Percentiles rank a stretch among this genome's conserved stretches.
These are phyloP conservation scores for Zasmidium angulare DNA, from an alignment of 2,329 filamentous ascomycete genomes.

Conservation along the genomic window DNA sequence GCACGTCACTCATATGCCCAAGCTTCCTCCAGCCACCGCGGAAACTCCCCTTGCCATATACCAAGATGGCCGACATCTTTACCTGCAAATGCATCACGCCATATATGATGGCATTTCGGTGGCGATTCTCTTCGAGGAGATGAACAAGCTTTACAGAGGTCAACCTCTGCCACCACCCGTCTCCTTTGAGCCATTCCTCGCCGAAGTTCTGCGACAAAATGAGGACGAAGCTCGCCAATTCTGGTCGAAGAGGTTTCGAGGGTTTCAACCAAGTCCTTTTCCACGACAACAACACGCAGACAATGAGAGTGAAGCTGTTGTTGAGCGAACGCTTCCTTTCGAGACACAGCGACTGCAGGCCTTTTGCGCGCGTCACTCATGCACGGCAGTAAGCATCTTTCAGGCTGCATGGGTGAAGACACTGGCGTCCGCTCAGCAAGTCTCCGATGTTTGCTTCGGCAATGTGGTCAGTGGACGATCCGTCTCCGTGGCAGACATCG, in stretches of 20 bases:
- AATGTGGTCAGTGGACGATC: conserved; percentile 80
- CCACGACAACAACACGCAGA: conserved; percentile 23
- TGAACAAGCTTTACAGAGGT: conserved; percentile 60
- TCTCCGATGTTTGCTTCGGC: conserved; percentile 77
- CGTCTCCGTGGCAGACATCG: conserved; percentile 63
- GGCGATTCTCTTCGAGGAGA: conserved; percentile 65
- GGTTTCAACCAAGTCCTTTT: conserved; percentile 49
- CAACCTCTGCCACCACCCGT: conserved; percentile 50
- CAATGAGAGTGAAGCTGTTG: conserved; percentile 2
- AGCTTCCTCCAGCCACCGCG: conserved; percentile 10
- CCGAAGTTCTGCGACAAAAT: conserved; percentile 54
- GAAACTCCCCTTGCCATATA: conserved; percentile 13
- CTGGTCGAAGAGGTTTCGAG: conserved; percentile 61
- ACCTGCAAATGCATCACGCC: conserved; percentile 71
- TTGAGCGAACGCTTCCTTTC: conserved; percentile 8
- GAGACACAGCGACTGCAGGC: conserved; percentile 44
- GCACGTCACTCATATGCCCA: conserved; percentile 1
- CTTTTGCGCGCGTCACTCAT: conserved; percentile 53
- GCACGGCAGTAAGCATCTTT: conserved; percentile 62
- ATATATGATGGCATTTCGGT: conserved; percentile 85
- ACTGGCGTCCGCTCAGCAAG: conserved; percentile 56
- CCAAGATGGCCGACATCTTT: conserved; percentile 27
- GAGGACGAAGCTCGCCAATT: conserved; percentile 58
- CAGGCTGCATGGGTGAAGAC: conserved; percentile 73
- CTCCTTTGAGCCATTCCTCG: conserved; percentile 64